These are phyloP conservation scores for Cyphellophora europaea DNA, from an alignment of 2,329 filamentous ascomycete species.

Conservation along the genomic window DNA sequence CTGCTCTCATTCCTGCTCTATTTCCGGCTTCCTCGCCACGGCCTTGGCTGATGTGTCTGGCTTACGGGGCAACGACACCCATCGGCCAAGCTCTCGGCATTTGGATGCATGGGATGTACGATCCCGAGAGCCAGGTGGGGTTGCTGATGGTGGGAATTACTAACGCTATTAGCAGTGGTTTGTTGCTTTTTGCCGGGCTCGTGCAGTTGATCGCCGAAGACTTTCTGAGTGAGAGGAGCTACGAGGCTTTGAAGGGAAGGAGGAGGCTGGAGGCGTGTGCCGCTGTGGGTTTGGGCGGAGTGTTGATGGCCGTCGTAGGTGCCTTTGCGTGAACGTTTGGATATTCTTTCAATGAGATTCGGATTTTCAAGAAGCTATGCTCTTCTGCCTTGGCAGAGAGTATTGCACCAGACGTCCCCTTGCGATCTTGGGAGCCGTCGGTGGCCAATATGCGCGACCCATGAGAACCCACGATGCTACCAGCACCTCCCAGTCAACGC, in stretches of 20 bases:
- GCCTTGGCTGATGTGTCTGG: slow-evolving; percentile 62
- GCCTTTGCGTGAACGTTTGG: too few species aligned
- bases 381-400: too few species aligned
- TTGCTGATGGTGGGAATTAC: slow-evolving; percentile 77
- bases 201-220: slow-evolving; percentile 81
- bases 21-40: slow-evolving; percentile 65
- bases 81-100: slow-evolving; percentile 77
- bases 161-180: slow-evolving; percentile 73
- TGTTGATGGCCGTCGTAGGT: slow-evolving; percentile 58
- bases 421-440: too few species aligned
- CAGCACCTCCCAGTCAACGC: too few species aligned
- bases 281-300: slow-evolving; percentile 50
- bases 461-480: too few species aligned
- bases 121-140: slow-evolving; percentile 65
- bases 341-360: too few species aligned
- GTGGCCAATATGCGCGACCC: too few species aligned
- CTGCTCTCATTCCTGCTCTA: slow-evolving; percentile 54
- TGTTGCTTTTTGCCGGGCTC: slow-evolving; percentile 72
- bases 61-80: slow-evolving; percentile 64
- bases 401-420: too few species aligned
- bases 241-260: slow-evolving; percentile 47
- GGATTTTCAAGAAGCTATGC: too few species aligned
- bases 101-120: slow-evolving; percentile 67
- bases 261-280: slow-evolving; percentile 52
- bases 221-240: slow-evolving; percentile 61